phyloP scores from a whole-genome alignment of 495 filamentous ascomycete genomes.

The Daldinia childiae region DNA sequence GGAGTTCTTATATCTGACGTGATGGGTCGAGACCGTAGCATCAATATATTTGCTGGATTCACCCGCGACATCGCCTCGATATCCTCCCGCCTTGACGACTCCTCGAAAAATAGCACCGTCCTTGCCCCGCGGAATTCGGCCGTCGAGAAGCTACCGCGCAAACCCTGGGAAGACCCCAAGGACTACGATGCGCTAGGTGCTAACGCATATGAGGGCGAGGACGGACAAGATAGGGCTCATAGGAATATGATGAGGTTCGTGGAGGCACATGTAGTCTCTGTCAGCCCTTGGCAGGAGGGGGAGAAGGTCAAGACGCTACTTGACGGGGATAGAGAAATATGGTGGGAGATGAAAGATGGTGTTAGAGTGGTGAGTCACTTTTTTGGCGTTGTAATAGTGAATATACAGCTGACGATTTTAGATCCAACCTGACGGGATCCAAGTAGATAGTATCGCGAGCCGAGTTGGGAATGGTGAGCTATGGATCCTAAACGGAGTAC shows the following conservation, averaged over 20 bases:
- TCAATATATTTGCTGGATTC: constrained; percentile 90
- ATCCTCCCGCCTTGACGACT: constrained; percentile 74
- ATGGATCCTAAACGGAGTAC: constrained; percentile 74
- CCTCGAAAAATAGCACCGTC: constrained; percentile 80
- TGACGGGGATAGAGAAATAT: constrained; percentile 72
- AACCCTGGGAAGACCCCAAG: constrained; percentile 91
- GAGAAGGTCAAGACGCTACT: constrained; percentile 75
- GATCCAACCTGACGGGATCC: constrained; percentile 82
- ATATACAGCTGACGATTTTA: constrained; percentile 45
- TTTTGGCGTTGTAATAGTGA: not conserved
- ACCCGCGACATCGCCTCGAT: constrained; percentile 81
- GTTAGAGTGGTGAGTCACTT: constrained; percentile 67
- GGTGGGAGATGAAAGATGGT: constrained; percentile 83
- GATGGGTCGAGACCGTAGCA: constrained; percentile 78
- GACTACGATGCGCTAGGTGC: constrained; percentile 79
- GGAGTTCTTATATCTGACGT: constrained; percentile 80
- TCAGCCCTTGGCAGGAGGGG: constrained; percentile 80
- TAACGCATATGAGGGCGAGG: constrained; percentile 81
- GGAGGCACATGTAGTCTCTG: constrained; percentile 82
- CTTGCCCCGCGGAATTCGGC: constrained; percentile 87
- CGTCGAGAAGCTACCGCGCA: constrained; percentile 80
- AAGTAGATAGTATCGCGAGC: constrained; percentile 75
- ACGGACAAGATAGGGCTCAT: constrained; percentile 81
- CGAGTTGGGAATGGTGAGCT: constrained; percentile 87
- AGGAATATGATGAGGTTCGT: constrained; percentile 85